Evolutionary conservation across 768 basidiomycete genomes (phyloP), one percentile per base, ranked within the genome.

Genomic region (Boletellus sp.): DNA sequence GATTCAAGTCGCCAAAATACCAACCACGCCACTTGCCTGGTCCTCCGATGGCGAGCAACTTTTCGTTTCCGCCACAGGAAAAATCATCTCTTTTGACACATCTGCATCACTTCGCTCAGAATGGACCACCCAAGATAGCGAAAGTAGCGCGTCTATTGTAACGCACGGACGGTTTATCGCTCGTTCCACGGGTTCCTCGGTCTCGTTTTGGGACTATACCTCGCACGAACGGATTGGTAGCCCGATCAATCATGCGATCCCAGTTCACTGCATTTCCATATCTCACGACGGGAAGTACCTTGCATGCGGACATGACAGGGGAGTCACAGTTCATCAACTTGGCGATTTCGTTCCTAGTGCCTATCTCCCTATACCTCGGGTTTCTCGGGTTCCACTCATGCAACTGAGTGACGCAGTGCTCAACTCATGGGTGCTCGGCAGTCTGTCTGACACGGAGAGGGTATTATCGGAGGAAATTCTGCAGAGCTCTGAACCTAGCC

Each of bases 121-220:
- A 2, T 53, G 52, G 52, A 12, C 26, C 31, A 47, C 43, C 12
- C 49, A 47, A 10, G 37, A 39, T 9, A 12, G 7, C 39, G 19
- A 43, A 5, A 13, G 6, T 28, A 41, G 24, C 17, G 41, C 12
- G 17, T 44, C 45, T 5, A 19, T 50, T 12, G 28, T 36, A 24
- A 48, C 28, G 11, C 42, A 47, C 26, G 42, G 45, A 13, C 41
- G 6, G 32, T 37, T 43, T 19, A 43, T 49, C 8, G 48, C 42
- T 6, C 36, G 24, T 49, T 28, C 42, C 16, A 28, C 45, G n/a
- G 41, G 49, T n/a, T 47, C 45, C 9, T 47, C 41, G 1, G 42
- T 54, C 36, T 47, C 45, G 8, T 44, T 54, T n/a, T 54, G 49
- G 53, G 50, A 54, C 32, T 39, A 36, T 5, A 23, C 42, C 13